Percentiles rank a stretch among this genome's conserved stretches.
Conservation (phyloP, 495 filamentous ascomycete species). For the Aspergillus egyptiacus region DNA sequence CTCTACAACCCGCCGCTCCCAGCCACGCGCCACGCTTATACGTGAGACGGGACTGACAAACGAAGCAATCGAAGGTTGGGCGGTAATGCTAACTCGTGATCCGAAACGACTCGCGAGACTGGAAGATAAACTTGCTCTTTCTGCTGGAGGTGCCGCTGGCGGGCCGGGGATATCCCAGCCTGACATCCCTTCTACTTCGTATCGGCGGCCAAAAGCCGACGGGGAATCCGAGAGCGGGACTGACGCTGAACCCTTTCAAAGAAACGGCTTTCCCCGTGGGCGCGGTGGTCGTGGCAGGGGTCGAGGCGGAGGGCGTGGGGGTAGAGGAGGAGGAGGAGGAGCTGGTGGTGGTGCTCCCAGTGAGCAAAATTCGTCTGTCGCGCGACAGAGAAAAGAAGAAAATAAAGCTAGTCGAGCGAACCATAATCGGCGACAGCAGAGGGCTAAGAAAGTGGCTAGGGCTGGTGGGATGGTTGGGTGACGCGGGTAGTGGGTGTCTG, state of each 20-base stretch:
- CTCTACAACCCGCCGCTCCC: constrained; percentile 56
- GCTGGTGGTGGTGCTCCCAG: constrained; percentile 54
- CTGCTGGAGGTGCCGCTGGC: constrained; percentile 41
- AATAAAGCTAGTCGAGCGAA: constrained; percentile 73
- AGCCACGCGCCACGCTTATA: constrained; percentile 57
- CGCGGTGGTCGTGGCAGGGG: constrained; percentile 39
- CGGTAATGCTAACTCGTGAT: constrained; percentile 71
- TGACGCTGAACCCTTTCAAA: constrained; percentile 14
- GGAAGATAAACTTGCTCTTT: constrained; percentile 58
- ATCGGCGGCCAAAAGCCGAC: constrained; percentile 29
- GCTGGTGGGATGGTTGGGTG: constrained; percentile 38
- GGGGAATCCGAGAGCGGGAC: constrained; percentile 33
- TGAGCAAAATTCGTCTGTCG: constrained; percentile 54
- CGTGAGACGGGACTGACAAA: constrained; percentile 83
- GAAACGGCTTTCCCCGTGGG: constrained; percentile 25
- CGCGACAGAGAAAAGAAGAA: constrained; percentile 66
- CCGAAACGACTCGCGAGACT: constrained; percentile 57
- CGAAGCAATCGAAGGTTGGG: constrained; percentile 93
- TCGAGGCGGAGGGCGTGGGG: constrained; percentile 48
- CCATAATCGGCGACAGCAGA: constrained; percentile 69
- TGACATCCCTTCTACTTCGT: constrained; percentile 58
- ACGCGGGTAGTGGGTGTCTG: neutral
- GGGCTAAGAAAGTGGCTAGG: constrained; percentile 72
- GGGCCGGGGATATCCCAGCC: constrained; percentile 43
- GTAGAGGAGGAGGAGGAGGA: constrained; percentile 43